Conservation (phyloP, 768 basidiomycete species). For the Pisolithus tinctorius region DNA sequence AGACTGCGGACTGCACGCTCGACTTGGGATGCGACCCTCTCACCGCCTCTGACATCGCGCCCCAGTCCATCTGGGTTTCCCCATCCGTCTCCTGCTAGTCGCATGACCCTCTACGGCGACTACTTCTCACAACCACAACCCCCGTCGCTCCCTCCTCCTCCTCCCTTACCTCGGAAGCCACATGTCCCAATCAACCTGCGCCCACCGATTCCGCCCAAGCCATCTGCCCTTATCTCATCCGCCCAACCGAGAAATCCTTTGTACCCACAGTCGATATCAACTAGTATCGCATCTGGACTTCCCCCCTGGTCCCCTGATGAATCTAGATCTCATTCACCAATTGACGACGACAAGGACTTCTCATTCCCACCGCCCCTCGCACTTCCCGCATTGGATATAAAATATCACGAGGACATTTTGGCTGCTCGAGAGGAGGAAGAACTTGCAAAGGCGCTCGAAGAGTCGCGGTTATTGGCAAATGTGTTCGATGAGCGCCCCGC, state of each 20-base stretch:
- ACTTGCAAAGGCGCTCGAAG: conserved; percentile 54
- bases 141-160: conserved; percentile 22
- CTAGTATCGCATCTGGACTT: conserved; percentile 7
- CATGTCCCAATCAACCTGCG: conserved; percentile 18
- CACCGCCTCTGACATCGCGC: conserved; percentile 6
- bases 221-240: conserved; percentile 12
- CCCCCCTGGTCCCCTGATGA: neutral
- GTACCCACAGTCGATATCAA: conserved; percentile 27
- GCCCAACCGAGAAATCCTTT: conserved; percentile 22
- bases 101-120: conserved; percentile 23
- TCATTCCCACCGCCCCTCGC: conserved; percentile 43
- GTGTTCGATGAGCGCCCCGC: conserved; percentile 3
- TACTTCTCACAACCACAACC: conserved; percentile 10
- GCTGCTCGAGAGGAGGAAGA: conserved; percentile 53
- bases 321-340: conserved; percentile 10
- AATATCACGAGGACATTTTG: conserved; percentile 18
- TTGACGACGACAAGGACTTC: conserved; percentile 38
- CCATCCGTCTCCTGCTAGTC: conserved; percentile 7
- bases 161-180: conserved; percentile 24
- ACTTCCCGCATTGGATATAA: conserved; percentile 35
- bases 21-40: conserved; percentile 12
- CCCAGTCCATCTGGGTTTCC: conserved; percentile 4
- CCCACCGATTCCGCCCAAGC: conserved; percentile 39
- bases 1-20: conserved; percentile 9
- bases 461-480: conserved; percentile 33